Conservation (phyloP, 1,139 yeast species). For the Dujonia santamariae region DNA sequence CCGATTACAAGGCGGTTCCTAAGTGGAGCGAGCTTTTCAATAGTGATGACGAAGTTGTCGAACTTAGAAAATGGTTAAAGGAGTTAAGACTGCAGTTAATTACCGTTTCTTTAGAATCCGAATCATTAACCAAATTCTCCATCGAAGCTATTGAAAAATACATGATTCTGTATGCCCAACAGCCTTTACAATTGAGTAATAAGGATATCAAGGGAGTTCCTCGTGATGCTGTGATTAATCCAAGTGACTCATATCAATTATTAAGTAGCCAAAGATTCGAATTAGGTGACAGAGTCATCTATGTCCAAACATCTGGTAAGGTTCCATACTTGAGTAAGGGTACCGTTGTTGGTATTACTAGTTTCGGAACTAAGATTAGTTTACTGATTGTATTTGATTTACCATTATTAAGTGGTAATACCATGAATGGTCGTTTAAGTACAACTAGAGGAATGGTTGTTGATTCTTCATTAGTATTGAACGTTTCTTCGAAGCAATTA, state of each 20-base stretch:
- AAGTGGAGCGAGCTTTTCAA: slow-evolving; percentile 20
- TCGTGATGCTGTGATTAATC: slow-evolving; percentile 75
- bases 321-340: slow-evolving; percentile 89
- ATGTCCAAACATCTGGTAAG: slow-evolving; percentile 84
- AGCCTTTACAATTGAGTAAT: slow-evolving; percentile 40
- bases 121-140: slow-evolving; percentile 67
- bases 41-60: slow-evolving; percentile 33
- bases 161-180: slow-evolving; percentile 47
- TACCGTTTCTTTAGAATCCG: slow-evolving; percentile 74
- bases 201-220: slow-evolving; percentile 82
- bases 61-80: slow-evolving; percentile 57
- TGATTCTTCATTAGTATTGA: slow-evolving; percentile 79
- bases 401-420: slow-evolving; percentile 79
- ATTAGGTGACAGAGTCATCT: slow-evolving; percentile 87
- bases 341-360: slow-evolving; percentile 79
- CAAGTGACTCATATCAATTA: slow-evolving; percentile 68
- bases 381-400: slow-evolving; percentile 81
- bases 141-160: slow-evolving; percentile 66
- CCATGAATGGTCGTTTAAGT: slow-evolving; percentile 70
- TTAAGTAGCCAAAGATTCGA: slow-evolving; percentile 74
- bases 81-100: slow-evolving; percentile 53
- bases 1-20: slow-evolving; percentile 26
- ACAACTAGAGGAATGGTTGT: slow-evolving; percentile 82
- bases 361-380: slow-evolving; percentile 54
- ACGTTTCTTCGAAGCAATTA: slow-evolving; percentile 70